Conservation (phyloP, 2,329 filamentous ascomycete genomes). For the Talaromyces rugulosus region DNA sequence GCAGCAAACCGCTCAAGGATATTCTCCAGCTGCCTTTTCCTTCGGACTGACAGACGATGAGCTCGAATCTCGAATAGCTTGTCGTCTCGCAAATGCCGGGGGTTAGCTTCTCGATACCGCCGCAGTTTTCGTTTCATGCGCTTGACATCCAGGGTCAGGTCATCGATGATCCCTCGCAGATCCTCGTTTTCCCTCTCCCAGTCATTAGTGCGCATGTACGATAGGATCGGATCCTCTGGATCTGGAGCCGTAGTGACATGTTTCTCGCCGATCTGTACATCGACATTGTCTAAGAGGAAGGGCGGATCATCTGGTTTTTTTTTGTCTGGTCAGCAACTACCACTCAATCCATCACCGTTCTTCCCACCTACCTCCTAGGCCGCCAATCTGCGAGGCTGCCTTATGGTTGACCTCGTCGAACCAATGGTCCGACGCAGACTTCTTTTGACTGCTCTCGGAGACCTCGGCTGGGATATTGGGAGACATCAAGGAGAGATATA, state of each 20-base stretch:
- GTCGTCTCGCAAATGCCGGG: conserved; percentile 62
- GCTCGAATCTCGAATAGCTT: conserved; percentile 80
- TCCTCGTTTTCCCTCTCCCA: conserved; percentile 66
- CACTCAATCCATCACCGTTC: background rate
- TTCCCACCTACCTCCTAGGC: conserved; percentile 7
- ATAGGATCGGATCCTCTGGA: conserved; percentile 28
- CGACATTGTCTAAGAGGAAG: conserved; percentile 26
- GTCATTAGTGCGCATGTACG: conserved; percentile 14
- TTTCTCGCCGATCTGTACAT: conserved; percentile 6
- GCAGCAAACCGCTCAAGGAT: conserved; percentile 61
- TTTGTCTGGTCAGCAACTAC: background rate
- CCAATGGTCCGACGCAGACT: conserved; percentile 39
- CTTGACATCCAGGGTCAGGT: conserved; percentile 80
- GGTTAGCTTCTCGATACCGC: conserved; percentile 65
- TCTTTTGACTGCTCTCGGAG: background rate
- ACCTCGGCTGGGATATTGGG: background rate
- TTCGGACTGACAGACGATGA: conserved; percentile 66
- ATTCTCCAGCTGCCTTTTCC: conserved; percentile 72
- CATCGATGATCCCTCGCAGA: conserved; percentile 78
- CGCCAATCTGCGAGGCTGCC: conserved; percentile 27
- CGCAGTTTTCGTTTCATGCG: conserved; percentile 69
- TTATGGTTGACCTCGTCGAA: conserved; percentile 51
- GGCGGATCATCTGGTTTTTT: conserved; percentile 30
- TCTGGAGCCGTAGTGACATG: conserved; percentile 18
- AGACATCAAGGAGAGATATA: background rate